Evolutionary conservation across 2,329 filamentous ascomycete species (phyloP).

Genomic region (Fusarium palustre): DNA sequence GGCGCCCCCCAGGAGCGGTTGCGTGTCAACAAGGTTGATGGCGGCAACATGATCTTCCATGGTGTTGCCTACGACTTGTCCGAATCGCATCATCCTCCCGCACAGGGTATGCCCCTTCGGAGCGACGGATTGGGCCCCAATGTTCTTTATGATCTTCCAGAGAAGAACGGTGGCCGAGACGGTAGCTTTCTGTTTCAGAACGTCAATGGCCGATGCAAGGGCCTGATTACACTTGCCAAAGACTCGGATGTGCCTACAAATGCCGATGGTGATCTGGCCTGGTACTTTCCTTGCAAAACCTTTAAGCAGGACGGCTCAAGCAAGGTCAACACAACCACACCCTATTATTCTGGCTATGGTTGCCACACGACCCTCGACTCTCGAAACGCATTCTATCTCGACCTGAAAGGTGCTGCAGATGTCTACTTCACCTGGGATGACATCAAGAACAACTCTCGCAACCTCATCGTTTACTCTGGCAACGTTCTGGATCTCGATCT

Average conservation of each 20-base stretch:
- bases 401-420: conserved; percentile 77
- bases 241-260: conserved; percentile 85
- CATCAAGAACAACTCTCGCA: conserved; percentile 86
- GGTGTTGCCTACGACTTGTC: conserved; percentile 89
- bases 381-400: conserved; percentile 79
- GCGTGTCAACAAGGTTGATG: conserved; percentile 82
- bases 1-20: conserved; percentile 77
- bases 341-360: conserved; percentile 84
- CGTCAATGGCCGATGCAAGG: conserved; percentile 97
- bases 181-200: conserved; percentile 98
- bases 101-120: conserved; percentile 76
- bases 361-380: conserved; percentile 83
- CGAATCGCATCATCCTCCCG: conserved; percentile 80
- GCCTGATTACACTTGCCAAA: conserved; percentile 77
- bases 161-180: conserved; percentile 87
- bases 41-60: conserved; percentile 95
- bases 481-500: conserved; percentile 92
- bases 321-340: conserved; percentile 76
- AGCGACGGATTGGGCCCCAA: conserved; percentile 70
- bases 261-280: conserved; percentile 78
- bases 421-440: conserved; percentile 98
- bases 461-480: conserved; percentile 93
- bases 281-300: conserved; percentile 95
- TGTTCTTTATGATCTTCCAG: conserved; percentile 85
- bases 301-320: conserved; percentile 95